Conservation (phyloP, 208 protist genomes). For the Trypanosoma melophagium region DNA sequence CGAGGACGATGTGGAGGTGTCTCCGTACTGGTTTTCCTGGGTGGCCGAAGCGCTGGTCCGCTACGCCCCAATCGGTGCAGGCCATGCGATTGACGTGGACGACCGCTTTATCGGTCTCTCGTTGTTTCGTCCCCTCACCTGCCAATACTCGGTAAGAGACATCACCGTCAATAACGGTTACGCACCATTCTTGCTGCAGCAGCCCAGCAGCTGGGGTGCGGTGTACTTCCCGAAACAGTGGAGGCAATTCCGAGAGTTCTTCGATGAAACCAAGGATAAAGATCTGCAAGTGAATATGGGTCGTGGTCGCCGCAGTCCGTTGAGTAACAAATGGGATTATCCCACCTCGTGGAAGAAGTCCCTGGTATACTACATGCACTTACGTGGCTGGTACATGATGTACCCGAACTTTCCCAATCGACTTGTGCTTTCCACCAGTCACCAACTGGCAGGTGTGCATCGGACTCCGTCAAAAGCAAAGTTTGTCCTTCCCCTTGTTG, state of each 20-base stretch:
- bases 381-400: slow-evolving; percentile 40
- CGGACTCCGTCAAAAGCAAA: slow-evolving; percentile 16
- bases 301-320: neutral
- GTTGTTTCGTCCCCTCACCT: slow-evolving; percentile 34
- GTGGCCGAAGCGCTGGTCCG: slow-evolving; percentile 26
- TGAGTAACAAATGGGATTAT: slow-evolving; percentile 31
- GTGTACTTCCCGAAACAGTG: slow-evolving; percentile 34
- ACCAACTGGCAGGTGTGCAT: slow-evolving; percentile 29
- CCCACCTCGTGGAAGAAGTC: slow-evolving; percentile 46
- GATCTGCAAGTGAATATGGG: neutral
- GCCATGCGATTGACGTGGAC: slow-evolving; percentile 10
- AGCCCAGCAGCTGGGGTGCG: slow-evolving; percentile 43
- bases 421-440: slow-evolving; percentile 38
- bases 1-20: slow-evolving; percentile 43
- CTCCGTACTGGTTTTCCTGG: slow-evolving; percentile 61
- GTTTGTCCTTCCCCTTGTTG: slow-evolving; percentile 23
- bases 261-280: slow-evolving; percentile 15
- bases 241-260: slow-evolving; percentile 34
- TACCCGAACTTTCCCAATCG: slow-evolving; percentile 37
- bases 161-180: slow-evolving; percentile 9
- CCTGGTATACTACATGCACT: slow-evolving; percentile 40
- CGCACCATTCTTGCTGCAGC: slow-evolving; percentile 36
- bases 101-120: slow-evolving; percentile 30
- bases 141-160: slow-evolving; percentile 25
- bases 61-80: slow-evolving; percentile 25